Base-by-base conservation (phyloP, 108 stramenopile species). In the Fragilariopsis cylindrus region DNA sequence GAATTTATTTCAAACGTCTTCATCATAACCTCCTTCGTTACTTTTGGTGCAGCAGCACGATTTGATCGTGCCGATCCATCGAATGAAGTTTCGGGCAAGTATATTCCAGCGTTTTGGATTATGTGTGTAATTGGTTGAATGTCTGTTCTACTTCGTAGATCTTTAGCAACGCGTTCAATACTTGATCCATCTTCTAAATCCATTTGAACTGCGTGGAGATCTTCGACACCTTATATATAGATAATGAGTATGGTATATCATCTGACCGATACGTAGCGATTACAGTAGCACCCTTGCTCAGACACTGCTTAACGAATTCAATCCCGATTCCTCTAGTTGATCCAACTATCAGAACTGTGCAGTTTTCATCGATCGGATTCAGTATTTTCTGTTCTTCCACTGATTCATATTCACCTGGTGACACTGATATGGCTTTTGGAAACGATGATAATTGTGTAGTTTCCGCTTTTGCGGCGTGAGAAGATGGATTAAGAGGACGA, bases 1-100 rank as follows among this genome's bases (percentile, higher is more conserved):
- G 81, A 66, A 48, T 82, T 82, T 7, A 82, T 16, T 64, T 77
- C 73, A 70, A 82, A 82, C 7, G 76, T 60, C 73, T 41, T 74
- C 53, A 57, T 57, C 76, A 82, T 70, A 11, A 70, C 21, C 4
- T 79, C 65, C 78, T 60, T 74, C 7, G 76, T 71, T 19, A 79
- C 67, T 45, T 48, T 79, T 15, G 62, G 43, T 41, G 62, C 40
- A 4, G 62, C 62, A 4, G 62, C 62, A 63, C 62, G 62, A n/a
- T 45, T 45, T 45, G 62, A 57, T 72, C 71, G 13, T 19, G 71
- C 57, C 30, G 58, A 60, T 46, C 71, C 71, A 72, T 72, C 71
- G 47, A 72, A 72, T 8, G 71, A 60, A 18, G 57, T 55, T 5
- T 48, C 71, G 11, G 71, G 42, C 47, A 72, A 45, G 47, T 72